A percentile compares a stretch with the other conserved stretches of the same genome.
These are phyloP conservation scores for Parafenestella ontariensis DNA, from an alignment of 2,329 filamentous ascomycete species.

Conservation along the genomic window DNA sequence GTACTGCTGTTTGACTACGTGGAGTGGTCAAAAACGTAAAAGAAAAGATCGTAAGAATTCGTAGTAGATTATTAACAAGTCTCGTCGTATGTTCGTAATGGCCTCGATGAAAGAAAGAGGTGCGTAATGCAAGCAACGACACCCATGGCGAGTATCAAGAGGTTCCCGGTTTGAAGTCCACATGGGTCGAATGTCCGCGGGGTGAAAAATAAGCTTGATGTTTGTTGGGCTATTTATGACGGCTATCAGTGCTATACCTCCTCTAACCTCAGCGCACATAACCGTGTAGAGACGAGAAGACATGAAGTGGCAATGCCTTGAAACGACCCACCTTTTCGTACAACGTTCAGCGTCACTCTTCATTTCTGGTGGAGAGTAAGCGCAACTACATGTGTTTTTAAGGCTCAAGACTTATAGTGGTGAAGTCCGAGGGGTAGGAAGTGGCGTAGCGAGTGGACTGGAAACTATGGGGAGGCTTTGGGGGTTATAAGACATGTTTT, in stretches of 20 bases:
- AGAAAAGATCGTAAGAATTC: neutral
- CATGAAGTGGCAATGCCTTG: neutral
- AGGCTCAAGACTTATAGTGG: no score
- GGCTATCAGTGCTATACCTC: neutral
- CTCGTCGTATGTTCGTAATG: neutral
- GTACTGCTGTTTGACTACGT: neutral
- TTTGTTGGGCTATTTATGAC: neutral
- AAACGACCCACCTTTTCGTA: neutral
- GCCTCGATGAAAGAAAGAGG: neutral
- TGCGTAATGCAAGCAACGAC: neutral
- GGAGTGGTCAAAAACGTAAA: neutral
- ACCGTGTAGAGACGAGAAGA: neutral
- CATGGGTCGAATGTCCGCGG: slow-evolving; percentile 1
- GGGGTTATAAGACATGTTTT: no score
- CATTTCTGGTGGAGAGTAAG: neutral
- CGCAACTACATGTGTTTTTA: no score
- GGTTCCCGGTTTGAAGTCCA: neutral
- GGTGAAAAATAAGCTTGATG: slow-evolving; percentile 1
- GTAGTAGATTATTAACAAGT: neutral
- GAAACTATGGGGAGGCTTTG: no score
- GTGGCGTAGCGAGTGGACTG: no score
- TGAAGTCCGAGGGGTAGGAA: no score
- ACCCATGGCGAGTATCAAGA: neutral
- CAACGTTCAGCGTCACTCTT: neutral
- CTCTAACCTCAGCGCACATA: neutral